Evolutionary conservation across 2,329 filamentous ascomycete species (phyloP).

Genomic region (Neofusicoccum parvum): DNA sequence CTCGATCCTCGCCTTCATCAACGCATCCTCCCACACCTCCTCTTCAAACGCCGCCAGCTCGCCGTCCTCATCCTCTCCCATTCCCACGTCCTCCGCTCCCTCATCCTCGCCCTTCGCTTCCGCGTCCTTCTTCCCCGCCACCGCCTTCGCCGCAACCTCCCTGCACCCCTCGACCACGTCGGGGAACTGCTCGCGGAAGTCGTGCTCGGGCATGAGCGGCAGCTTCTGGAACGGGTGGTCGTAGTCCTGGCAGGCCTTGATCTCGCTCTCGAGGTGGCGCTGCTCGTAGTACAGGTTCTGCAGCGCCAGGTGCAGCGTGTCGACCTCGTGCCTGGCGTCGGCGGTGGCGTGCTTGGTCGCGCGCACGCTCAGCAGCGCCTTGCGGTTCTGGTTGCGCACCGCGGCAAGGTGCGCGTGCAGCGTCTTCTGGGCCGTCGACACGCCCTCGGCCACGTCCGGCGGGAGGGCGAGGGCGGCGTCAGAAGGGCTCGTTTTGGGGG

Average conservation of each 20-base stretch:
- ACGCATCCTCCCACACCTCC: slow-evolving; percentile 77
- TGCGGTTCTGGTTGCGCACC: slow-evolving; percentile 74
- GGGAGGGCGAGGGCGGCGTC: slow-evolving; percentile 38
- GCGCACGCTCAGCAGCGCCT: slow-evolving; percentile 77
- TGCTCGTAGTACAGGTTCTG: slow-evolving; percentile 98
- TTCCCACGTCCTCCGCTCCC: slow-evolving; percentile 81
- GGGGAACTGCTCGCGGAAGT: slow-evolving; percentile 77
- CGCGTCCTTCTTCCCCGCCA: slow-evolving; percentile 53
- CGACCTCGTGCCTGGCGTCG: slow-evolving; percentile 86
- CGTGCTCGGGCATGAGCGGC: slow-evolving; percentile 78
- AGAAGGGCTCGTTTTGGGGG: slow-evolving; percentile 31
- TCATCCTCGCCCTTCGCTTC: slow-evolving; percentile 89
- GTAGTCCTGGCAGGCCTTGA: slow-evolving; percentile 85
- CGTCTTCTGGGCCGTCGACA: slow-evolving; percentile 76
- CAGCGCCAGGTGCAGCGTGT: slow-evolving; percentile 85
- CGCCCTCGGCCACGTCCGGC: slow-evolving; percentile 57
- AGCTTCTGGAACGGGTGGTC: slow-evolving; percentile 92
- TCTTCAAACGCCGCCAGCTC: slow-evolving; percentile 85
- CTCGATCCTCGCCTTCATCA: slow-evolving; percentile 89
- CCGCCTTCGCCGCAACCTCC: slow-evolving; percentile 32
- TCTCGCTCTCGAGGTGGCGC: slow-evolving; percentile 85
- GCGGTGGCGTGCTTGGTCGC: slow-evolving; percentile 85
- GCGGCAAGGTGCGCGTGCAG: slow-evolving; percentile 67
- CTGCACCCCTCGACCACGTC: slow-evolving; percentile 51
- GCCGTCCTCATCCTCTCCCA: slow-evolving; percentile 81